Base-by-base conservation (phyloP, 2,329 filamentous ascomycete species). In the Aspergillus bombycis region DNA sequence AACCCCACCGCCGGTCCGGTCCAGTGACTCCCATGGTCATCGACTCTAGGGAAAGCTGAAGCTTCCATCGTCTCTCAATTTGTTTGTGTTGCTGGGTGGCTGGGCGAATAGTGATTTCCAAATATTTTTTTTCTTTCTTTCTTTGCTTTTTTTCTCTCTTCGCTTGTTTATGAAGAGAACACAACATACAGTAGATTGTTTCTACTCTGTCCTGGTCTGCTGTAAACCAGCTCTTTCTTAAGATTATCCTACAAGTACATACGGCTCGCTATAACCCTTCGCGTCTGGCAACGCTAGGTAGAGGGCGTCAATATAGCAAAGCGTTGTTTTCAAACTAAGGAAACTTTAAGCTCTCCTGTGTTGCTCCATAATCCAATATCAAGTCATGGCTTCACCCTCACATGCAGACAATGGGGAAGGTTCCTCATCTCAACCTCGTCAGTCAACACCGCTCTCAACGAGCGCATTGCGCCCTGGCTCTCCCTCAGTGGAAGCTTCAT, bases 401-500 rank as follows among this genome's bases (percentile, higher is more conserved):
- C 78, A 75, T 74, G 69, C 74, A 58, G 75, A 77, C 61, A 79
- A 76, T 63, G 72, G 75, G 62, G 77, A 80, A 62, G 73, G 74
- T 38, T 71, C 76, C 26, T 77, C 78, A 41, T 67, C 74, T 59
- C 72, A 72, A 57, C 72, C 71, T 58, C 61, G 71, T 64, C 73
- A 65, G 55, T 72, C 76, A 62, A 64, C 75, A 64, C 74, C 73
- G 53, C 74, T 78, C 66, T 68, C 74, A 58, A 70, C 74, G 30
- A 72, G 74, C 36, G 68, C 72, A n/a, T 66, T 67, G 60, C 73
- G 71, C 21, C 74, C 77, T 28, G 73, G 72, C 16, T 82, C 80
- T 38, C 78, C 79, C 50, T 69, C 73, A 28, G 67, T 74, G 52
- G 80, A 81, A 32, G 81, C 81, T 26, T 74, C 81, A 36, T 79